phyloP scores from a whole-genome alignment of 306 rosid species.

The Senna siamea region DNA sequence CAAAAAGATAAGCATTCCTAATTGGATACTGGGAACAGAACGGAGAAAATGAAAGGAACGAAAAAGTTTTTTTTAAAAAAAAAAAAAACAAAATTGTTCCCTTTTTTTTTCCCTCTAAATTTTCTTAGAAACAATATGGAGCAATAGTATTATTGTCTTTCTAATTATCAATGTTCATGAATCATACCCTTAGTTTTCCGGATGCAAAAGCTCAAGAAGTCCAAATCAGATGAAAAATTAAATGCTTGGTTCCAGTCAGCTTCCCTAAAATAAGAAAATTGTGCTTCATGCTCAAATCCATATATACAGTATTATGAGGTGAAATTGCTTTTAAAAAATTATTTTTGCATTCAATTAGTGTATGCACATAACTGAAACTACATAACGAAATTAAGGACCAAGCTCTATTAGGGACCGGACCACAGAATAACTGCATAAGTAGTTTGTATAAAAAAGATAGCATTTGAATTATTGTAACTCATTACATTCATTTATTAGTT shows the following conservation, averaged over 20 bases:
- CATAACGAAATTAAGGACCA: background rate
- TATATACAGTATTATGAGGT: constrained; percentile 4
- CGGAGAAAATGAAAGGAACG: constrained; percentile 16
- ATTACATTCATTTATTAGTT: background rate
- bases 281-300: constrained; percentile 29
- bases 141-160: constrained; percentile 12
- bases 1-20: constrained; percentile 24
- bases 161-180: constrained; percentile 25
- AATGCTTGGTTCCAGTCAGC: constrained; percentile 92
- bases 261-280: constrained; percentile 61
- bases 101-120: constrained; percentile 14
- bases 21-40: constrained; percentile 11
- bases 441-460: background rate
- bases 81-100: background rate
- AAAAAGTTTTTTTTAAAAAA: too few relatives aligned
- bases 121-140: constrained; percentile 29
- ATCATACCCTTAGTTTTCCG: constrained; percentile 67
- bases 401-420: background rate
- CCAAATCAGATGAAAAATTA: constrained; percentile 76
- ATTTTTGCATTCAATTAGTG: background rate
- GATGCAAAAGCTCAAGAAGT: constrained; percentile 82
- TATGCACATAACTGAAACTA: too few relatives aligned
- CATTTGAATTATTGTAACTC: background rate
- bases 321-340: background rate
- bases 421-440: background rate